Percentiles rank a stretch among this genome's conserved stretches.
Evolutionary conservation across 2,329 filamentous ascomycete species (phyloP).

Genomic region (Xylaria arbuscula): DNA sequence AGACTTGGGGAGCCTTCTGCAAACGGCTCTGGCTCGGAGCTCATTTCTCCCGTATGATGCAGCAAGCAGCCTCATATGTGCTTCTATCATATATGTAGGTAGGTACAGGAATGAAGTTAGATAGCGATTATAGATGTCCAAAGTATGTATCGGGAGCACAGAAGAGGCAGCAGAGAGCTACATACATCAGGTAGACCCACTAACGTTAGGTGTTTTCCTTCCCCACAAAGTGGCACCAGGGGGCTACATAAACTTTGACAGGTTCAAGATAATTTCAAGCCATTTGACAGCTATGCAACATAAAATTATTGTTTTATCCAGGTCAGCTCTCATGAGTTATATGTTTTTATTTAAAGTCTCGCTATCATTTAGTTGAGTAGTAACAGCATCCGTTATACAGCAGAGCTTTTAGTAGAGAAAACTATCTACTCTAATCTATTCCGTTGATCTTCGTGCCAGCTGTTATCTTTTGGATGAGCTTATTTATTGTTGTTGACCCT

Average conservation of each 20-base stretch:
- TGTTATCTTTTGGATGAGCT: background rate
- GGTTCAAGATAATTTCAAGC: background rate
- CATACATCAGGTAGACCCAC: background rate
- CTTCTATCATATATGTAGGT: background rate
- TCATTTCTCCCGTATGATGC: slow-evolving; percentile 46
- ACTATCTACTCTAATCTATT: slow-evolving; percentile 8
- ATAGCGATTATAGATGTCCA: background rate
- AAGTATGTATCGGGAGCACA: background rate
- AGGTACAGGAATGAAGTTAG: background rate
- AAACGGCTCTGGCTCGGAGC: slow-evolving; percentile 52
- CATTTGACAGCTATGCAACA: background rate
- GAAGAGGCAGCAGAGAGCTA: background rate
- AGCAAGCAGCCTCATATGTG: background rate
- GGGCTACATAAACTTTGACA: background rate
- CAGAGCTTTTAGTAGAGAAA: slow-evolving; percentile 2
- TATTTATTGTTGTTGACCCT: background rate
- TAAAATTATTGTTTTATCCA: background rate
- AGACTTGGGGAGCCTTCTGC: slow-evolving; percentile 49
- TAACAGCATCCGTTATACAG: background rate
- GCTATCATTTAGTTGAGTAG: background rate
- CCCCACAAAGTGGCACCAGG: background rate
- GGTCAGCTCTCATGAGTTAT: background rate
- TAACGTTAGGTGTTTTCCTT: background rate
- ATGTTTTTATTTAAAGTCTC: background rate
- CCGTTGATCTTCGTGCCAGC: background rate